Percentiles rank a stretch among this genome's conserved stretches.
Conservation (phyloP, 768 basidiomycete species). For the Suillus sp. region DNA sequence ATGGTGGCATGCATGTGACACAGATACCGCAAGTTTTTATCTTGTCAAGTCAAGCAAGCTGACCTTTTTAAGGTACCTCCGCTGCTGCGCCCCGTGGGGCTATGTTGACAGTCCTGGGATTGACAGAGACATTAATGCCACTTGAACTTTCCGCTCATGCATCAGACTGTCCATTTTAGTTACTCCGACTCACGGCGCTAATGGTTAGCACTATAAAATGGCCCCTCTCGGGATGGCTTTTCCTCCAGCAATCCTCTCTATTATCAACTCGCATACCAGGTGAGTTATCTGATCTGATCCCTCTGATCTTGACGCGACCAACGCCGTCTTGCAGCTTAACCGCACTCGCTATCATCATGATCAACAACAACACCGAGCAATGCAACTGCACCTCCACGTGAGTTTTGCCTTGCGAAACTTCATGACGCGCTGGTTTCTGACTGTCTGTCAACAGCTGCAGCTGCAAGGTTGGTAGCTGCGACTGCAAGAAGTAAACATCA, state of each 20-base stretch:
- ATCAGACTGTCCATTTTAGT: background rate
- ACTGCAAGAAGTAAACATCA: slow-evolving; percentile 1
- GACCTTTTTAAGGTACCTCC: background rate
- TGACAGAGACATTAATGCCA: background rate
- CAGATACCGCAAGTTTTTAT: background rate
- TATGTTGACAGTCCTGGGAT: background rate
- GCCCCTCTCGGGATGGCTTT: background rate
- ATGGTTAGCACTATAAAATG: background rate
- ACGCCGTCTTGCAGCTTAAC: background rate
- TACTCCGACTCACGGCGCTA: background rate
- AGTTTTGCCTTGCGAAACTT: background rate
- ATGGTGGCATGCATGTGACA: background rate
- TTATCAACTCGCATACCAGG: background rate
- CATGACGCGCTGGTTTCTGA: background rate
- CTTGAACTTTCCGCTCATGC: background rate
- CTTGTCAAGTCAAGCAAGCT: background rate
- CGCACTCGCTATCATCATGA: background rate
- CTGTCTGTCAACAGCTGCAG: slow-evolving; percentile 8
- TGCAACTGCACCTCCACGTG: slow-evolving; percentile 9
- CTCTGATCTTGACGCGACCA: background rate
- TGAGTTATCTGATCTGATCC: background rate
- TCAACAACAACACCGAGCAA: slow-evolving; percentile 2
- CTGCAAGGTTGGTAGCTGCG: slow-evolving; percentile 11
- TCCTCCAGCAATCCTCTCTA: background rate
- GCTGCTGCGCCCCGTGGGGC: background rate